phyloP scores from a whole-genome alignment of 768 basidiomycete genomes.

The Tricholoma terreum region DNA sequence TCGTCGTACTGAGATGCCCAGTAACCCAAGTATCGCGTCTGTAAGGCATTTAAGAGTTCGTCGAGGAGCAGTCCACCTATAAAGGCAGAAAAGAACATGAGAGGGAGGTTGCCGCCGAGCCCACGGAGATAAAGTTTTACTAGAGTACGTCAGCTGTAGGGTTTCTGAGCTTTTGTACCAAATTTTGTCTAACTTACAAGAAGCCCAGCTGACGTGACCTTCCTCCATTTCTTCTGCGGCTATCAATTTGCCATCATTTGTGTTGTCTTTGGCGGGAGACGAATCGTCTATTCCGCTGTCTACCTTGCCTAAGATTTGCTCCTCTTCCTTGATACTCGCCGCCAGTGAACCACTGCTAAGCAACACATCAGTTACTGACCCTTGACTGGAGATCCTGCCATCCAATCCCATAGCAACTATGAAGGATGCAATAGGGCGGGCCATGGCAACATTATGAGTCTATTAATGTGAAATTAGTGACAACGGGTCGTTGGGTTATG shows the following conservation, averaged over 20 bases:
- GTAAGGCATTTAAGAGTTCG: conserved; percentile 23
- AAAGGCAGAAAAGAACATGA: conserved; percentile 31
- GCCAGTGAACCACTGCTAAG: conserved; percentile 34
- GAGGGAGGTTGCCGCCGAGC: conserved; percentile 33
- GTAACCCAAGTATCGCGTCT: conserved; percentile 44
- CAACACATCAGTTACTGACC: conserved; percentile 48
- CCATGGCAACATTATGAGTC: conserved; percentile 54
- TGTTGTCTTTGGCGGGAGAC: conserved; percentile 17
- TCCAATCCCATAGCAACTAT: conserved; percentile 54
- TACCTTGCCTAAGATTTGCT: conserved; percentile 24
- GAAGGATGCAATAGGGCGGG: conserved; percentile 50
- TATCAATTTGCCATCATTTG: conserved; percentile 57
- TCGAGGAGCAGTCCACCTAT: conserved; percentile 20
- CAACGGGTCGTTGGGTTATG: neutral
- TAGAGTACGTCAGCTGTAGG: conserved; percentile 6
- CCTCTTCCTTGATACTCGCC: conserved; percentile 26
- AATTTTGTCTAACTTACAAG: conserved; percentile 27
- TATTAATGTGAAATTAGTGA: conserved; percentile 11
- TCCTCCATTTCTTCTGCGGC: conserved; percentile 60
- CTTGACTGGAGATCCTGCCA: conserved; percentile 49
- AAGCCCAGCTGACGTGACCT: conserved; percentile 55
- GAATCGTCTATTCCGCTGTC: conserved; percentile 23
- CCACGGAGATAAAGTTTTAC: conserved; percentile 37
- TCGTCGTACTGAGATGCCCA: conserved; percentile 45
- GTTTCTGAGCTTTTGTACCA: conserved; percentile 15